Evolutionary conservation across 2,329 filamentous ascomycete species (phyloP).

Genomic region (Colletotrichum melonis): DNA sequence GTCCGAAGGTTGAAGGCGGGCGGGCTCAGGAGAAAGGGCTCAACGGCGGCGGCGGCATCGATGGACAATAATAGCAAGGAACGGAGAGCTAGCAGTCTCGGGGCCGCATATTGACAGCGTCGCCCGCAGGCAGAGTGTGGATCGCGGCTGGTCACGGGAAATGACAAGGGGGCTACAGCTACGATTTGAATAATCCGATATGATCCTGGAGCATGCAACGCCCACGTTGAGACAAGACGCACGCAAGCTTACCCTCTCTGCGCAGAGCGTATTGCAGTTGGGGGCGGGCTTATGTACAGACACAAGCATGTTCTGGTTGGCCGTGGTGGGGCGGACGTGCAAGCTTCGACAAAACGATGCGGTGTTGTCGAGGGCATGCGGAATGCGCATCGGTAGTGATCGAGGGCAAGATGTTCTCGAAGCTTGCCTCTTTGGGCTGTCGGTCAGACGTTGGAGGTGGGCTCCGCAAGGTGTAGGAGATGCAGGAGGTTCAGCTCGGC

Average conservation of each 20-base stretch:
- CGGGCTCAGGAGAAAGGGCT: slow-evolving; percentile 58
- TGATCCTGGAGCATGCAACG: background rate
- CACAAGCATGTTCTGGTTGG: background rate
- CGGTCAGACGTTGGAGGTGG: slow-evolving; percentile 5
- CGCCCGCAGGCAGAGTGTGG: slow-evolving; percentile 9
- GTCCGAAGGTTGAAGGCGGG: slow-evolving; percentile 73
- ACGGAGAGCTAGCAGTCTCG: slow-evolving; percentile 38
- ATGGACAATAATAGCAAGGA: slow-evolving; percentile 32
- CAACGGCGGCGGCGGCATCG: slow-evolving; percentile 35
- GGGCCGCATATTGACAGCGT: slow-evolving; percentile 25
- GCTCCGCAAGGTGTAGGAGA: background rate
- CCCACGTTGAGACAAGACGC: background rate
- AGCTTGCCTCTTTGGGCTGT: slow-evolving; percentile 8
- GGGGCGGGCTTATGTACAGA: slow-evolving; percentile 17
- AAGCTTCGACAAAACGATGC: slow-evolving; percentile 1
- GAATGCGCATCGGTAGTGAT: background rate
- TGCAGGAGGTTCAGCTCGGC: slow-evolving; percentile 21
- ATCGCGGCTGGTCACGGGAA: background rate
- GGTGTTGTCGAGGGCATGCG: background rate
- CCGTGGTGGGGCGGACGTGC: background rate
- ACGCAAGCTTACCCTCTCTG: background rate
- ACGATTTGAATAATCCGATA: background rate
- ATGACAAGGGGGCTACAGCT: background rate
- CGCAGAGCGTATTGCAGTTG: background rate
- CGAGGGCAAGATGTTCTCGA: slow-evolving; percentile 24